Percentiles rank a stretch among this genome's conserved stretches.
Conservation (phyloP, 2,329 filamentous ascomycete species). For the Alternaria metachromatica region DNA sequence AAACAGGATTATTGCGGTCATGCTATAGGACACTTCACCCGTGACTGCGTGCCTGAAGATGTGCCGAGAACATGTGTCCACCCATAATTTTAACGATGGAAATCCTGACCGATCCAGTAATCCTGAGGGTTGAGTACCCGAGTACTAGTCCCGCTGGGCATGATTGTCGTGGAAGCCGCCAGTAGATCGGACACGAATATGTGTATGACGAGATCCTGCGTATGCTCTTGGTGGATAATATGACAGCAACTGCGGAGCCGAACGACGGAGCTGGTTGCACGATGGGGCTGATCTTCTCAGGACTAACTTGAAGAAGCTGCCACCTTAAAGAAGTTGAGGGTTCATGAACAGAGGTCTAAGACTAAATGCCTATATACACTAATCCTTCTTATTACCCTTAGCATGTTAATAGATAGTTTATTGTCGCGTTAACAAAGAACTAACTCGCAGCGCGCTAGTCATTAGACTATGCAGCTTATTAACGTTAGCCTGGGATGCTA, state of each 20-base stretch:
- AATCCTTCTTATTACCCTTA: neutral
- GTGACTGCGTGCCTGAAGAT: slow-evolving; percentile 4
- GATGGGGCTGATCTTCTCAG: neutral
- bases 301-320: neutral
- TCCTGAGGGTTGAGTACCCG: neutral
- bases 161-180: slow-evolving; percentile 5
- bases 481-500: neutral
- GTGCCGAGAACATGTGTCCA: neutral
- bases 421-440: neutral
- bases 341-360: neutral
- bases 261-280: neutral
- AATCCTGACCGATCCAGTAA: neutral
- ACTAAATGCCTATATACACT: neutral
- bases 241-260: slow-evolving; percentile 1
- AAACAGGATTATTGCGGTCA: slow-evolving; percentile 1
- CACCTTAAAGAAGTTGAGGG: neutral
- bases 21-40: neutral
- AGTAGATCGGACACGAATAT: slow-evolving; percentile 18
- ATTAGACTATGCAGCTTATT: neutral
- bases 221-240: slow-evolving; percentile 11
- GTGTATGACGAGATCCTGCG: slow-evolving; percentile 26
- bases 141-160: slow-evolving; percentile 1
- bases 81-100: neutral
- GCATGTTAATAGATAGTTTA: neutral
- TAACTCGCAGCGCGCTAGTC: neutral